Base-by-base conservation (phyloP, 202 grass and related monocot species). In the Panicum virgatum region DNA sequence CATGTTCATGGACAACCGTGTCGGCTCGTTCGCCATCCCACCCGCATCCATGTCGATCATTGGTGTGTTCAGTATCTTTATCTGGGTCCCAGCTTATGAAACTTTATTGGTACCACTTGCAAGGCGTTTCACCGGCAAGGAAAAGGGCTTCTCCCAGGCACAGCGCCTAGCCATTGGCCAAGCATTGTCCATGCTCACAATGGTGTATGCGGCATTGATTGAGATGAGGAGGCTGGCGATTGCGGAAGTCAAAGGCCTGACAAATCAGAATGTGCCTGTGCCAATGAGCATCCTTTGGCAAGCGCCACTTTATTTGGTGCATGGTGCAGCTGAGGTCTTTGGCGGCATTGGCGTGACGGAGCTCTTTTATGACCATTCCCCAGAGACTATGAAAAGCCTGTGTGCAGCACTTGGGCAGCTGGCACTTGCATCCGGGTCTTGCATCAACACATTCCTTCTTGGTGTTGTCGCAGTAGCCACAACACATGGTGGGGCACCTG, bases 241-340 rank as follows among this genome's bases (percentile, higher is more conserved):
- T 3, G 86, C 74, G 0, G 69, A 40, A 74, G 77, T 60, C 18
- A 61, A 56, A 5, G 77, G 76, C 32, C 12, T 87, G 52, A 69
- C 6, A 25, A 15, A 81, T 30, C 38, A 53, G 22, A 53, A 60
- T 0, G 64, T 63, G 22, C 62, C 74, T 0, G 77, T 69, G 23
- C 77, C 82, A 30, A 76, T 92, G 38, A 88, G 78, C 53, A 42
- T 91, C 8, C 14, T 91, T 2, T 91, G 89, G 89, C 82, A 85
- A 34, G 76, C 26, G 45, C 85, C 89, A 1, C 45, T 75, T 43
- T 66, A 88, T 54, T 6, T 81, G 26, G 30, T 91, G 36, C 22
- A 85, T 6, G 89, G 85, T 7, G 50, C 47, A 2, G 63, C 64
- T 0, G 64, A 82, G 69, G 89, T 81, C 1, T 88, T 88, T 11